Evolutionary conservation across 495 filamentous ascomycete species (phyloP), one percentile per base, ranked within the genome.

Genomic region (Penicillium verhagenii): DNA sequence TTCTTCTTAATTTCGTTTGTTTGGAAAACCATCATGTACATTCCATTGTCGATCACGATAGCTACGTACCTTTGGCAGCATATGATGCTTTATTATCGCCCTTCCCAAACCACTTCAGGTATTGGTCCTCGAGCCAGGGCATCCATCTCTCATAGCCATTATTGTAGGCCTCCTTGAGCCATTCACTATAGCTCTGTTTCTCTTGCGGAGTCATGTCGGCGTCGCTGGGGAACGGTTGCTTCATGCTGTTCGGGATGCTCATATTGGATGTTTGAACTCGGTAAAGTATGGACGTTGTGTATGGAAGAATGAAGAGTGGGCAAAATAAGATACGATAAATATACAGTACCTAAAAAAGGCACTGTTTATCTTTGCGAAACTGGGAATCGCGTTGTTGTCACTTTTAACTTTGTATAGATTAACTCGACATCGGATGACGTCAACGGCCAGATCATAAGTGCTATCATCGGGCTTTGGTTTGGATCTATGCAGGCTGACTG

Each of bases 101-200:
- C 53, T 81, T 85, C 58, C 82, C 85, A 57, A 89, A 89, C 74
- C 81, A 89, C 31, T 71, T 74, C 16, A 90, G 76, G 61, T 87
- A 88, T 50, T 80, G 67, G 67, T 89, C 87, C 59, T 90, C 87
- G 31, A 89, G 75, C 85, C 86, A 90, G 5, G 87, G 86, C 69
- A 88, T 81, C 87, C 86, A 89, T 47, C 74, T 77, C 59, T 89
- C 83, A 64, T 89, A 89, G 61, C 87, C 81, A 10, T 79, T 66
- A 65, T 84, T 80, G 74, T 86, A 87, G 11, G 71, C 75, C 43
- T 82, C 65, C 54, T 77, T 80, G 16, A 74, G 72, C 80, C 80
- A 83, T 59, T 86, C 79, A 6, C 57, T 53, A 58, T 75, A 76
- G 5, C 69, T 59, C 39, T 77, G 67, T 24, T 67, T 60, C 16